Base-by-base conservation (phyloP, 2,329 filamentous ascomycete genomes). In the Xylariaceae sp. region DNA sequence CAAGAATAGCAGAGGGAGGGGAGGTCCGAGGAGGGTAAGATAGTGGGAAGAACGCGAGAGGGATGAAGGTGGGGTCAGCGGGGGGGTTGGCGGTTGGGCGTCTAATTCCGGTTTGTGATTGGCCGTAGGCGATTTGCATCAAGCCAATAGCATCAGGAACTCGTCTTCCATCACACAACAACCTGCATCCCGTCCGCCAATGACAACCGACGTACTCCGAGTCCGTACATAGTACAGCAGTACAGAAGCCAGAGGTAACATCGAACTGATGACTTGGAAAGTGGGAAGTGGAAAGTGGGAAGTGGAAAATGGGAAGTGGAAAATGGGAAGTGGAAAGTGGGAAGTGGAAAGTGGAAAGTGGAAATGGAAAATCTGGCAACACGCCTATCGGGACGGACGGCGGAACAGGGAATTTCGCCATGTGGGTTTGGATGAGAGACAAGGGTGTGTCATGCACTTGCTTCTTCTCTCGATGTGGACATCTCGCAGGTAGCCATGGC, bases 61-160 rank as follows among this genome's bases (percentile, higher is more conserved):
- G 46, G 43, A n/a, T n/a, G n/a, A 41, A 27, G 45, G 50, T 39
- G 40, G 44, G 51, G 51, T 62, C 60, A 63, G 51, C 38, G 59
- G 48, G 36, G 48, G 55, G 50, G 40, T n/a, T 53, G 54, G 47
- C 51, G 54, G 59, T 50, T 56, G 52, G 61, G 65, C 64, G 64
- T 65, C 61, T 67, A 67, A 57, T 61, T 55, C 54, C 57, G 44
- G 50, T 52, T 29, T 26, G 15, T 44, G 42, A 59, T 57, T 61
- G 57, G 59, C 50, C 57, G 52, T 58, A 54, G 43, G 51, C 46
- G 40, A 55, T 44, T 39, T 48, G 43, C 48, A 48, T 36, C 44
- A 44, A 50, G 38, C 56, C 57, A 60, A 57, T 60, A 47, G 49
- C 44, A 52, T 40, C 42, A 40, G 41, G 42, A 46, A 49, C 46